Conservation (phyloP, 2,329 filamentous ascomycete genomes). For the Arthrobotrys megalospora region DNA sequence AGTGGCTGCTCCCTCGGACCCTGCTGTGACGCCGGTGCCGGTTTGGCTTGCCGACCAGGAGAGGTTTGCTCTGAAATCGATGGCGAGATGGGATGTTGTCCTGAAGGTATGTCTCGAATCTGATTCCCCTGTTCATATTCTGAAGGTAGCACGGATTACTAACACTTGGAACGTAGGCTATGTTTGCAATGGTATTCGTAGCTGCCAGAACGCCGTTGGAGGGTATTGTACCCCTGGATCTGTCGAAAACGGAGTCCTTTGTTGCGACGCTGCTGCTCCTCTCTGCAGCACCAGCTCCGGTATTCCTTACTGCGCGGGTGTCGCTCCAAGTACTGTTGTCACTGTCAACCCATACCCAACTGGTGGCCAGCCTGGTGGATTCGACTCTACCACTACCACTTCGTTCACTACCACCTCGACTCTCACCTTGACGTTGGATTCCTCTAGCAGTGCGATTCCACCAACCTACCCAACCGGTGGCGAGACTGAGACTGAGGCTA, state of each 20-base stretch:
- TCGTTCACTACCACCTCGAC: slow-evolving; percentile 29
- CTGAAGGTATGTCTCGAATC: slow-evolving; percentile 42
- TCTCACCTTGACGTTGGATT: slow-evolving; percentile 16
- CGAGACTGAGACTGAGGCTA: slow-evolving; percentile 14
- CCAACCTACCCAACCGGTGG: neutral
- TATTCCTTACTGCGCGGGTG: slow-evolving; percentile 53
- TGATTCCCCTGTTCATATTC: neutral
- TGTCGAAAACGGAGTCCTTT: slow-evolving; percentile 41
- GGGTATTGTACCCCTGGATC: slow-evolving; percentile 46
- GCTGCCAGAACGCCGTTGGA: slow-evolving; percentile 38
- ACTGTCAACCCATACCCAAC: slow-evolving; percentile 38
- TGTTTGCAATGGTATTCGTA: slow-evolving; percentile 45
- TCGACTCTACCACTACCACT: slow-evolving; percentile 41
- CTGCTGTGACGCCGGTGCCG: slow-evolving; percentile 42
- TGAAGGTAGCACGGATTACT: neutral
- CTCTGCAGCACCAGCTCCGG: slow-evolving; percentile 56
- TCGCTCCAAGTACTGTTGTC: slow-evolving; percentile 45
- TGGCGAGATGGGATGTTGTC: slow-evolving; percentile 53
- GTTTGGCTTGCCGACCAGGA: slow-evolving; percentile 50
- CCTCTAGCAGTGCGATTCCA: slow-evolving; percentile 21
- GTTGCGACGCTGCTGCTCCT: slow-evolving; percentile 49
- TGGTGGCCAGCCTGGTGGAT: slow-evolving; percentile 17
- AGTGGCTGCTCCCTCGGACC: slow-evolving; percentile 44
- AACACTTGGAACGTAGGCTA: slow-evolving; percentile 26
- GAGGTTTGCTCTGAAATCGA: slow-evolving; percentile 47